A percentile compares a stretch with the other conserved stretches of the same genome.
Evolutionary conservation across 202 grass and related monocot species (phyloP).

Genomic region (Cymbopogon flexuosus): DNA sequence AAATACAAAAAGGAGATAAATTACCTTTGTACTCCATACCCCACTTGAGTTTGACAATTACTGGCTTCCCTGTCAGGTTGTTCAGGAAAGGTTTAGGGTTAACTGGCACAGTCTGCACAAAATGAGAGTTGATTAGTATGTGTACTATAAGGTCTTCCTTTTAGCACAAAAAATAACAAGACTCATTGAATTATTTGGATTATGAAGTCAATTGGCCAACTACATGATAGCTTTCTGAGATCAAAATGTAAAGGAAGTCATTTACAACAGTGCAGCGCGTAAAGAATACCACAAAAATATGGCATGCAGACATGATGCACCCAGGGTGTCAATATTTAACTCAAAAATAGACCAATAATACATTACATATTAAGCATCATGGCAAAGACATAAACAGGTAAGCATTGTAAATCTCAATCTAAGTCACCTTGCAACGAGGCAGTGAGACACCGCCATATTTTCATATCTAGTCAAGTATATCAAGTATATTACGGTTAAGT

Average conservation of each 20-base stretch:
- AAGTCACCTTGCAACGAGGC: background rate
- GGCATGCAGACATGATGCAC: background rate
- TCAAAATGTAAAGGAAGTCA: background rate
- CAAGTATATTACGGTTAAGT: background rate
- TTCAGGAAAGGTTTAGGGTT: constrained; percentile 98
- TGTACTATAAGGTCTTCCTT: background rate
- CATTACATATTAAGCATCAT: background rate
- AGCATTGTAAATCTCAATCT: background rate
- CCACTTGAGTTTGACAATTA: constrained; percentile 96
- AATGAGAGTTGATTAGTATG: background rate
- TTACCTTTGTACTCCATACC: constrained; percentile 99
- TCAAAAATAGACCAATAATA: background rate
- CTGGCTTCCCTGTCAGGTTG: constrained; percentile 85
- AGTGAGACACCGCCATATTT: background rate
- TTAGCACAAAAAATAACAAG: background rate
- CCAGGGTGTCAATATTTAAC: background rate
- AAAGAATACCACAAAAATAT: background rate
- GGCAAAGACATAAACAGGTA: background rate
- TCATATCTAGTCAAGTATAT: background rate
- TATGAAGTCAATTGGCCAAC: background rate
- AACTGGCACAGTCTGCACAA: constrained; percentile 70
- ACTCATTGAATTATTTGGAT: background rate
- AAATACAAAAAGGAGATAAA: background rate
- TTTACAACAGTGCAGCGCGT: background rate
- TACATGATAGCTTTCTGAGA: background rate